Base-by-base conservation (phyloP, 768 basidiomycete genomes). In the Podaxis pistillaris region DNA sequence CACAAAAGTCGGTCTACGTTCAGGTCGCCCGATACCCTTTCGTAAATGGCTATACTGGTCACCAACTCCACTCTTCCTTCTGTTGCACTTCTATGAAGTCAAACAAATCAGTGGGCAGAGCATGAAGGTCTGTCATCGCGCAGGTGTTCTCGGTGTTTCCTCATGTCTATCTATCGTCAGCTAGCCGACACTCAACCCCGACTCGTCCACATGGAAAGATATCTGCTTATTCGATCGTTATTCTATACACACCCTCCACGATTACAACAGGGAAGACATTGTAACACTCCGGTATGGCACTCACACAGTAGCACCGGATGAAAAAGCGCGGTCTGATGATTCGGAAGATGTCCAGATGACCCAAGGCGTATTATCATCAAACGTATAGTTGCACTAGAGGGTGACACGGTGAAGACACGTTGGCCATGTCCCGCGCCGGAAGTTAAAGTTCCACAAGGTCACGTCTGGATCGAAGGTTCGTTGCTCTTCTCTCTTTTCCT, bases 401-500 rank as follows among this genome's bases (percentile, higher is more conserved):
- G 87, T 8, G 89, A 91, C 68, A 68, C 71, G 37, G 81, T 92
- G 0, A 80, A 81, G 66, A 89, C 90, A 3, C 75, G 89, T n/a
- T 84, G 89, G 22, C 89, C 89, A 3, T 88, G 86, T 67, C 85
- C 85, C 1, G 79, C 83, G 19, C 60, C 75, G 3, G 77, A 84
- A 62, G 82, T 87, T 7, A 69, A 63, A 28, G 73, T 92, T 38
- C 89, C 90, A 3, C 63, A 74, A 67, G 88, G 88, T 1, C 86
- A 90, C 63, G 77, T 86, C 44, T 92, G 90, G 90, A 80, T 91
- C 56, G 90, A 92, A 82, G 90, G 88, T 86, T 56, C 56, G 77
- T 58, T 33, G 17, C 12, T 17, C 56, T 28, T 24, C 58, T 54
- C 44, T 17, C 22, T 56, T 37, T 47, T 15, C 30, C 24, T 53